Base-by-base conservation (phyloP, 208 protist genomes). In the Leptomonas seymouri region DNA sequence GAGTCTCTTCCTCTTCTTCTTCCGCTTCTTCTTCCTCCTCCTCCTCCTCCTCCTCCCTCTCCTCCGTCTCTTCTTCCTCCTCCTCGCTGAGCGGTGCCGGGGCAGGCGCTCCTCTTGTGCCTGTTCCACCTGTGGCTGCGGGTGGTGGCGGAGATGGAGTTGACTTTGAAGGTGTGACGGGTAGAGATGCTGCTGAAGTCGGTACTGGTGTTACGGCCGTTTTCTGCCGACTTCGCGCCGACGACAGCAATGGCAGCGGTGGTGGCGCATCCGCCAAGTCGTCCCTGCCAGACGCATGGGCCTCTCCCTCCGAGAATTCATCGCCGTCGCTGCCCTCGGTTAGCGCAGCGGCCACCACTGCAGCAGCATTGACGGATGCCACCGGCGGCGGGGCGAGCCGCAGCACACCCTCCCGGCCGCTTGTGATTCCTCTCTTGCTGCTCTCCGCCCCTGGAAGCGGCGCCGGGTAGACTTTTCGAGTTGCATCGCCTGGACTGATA, bases 281-380 rank as follows among this genome's bases (percentile, higher is more conserved):
- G n/a, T n/a, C n/a, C n/a, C n/a, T n/a, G n/a, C n/a, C n/a, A n/a
- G n/a, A n/a, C n/a, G n/a, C n/a, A n/a, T n/a, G n/a, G n/a, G n/a
- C 39, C 15, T 58, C 46, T 48, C 55, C 54, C 3, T 34, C 57
- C 23, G 61, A 14, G 16, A 48, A 53, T 45, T 54, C 44, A 50
- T 20, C 34, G 28, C n/a, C 30, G 16, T 59, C 34, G 25, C 44
- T 36, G 51, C 53, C 60, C 30, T 48, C 46, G 65, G 72, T 34
- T 42, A 67, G n/a, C 58, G 76, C 76, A 34, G 73, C 73, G 8
- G 73, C 73, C 18, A 48, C 73, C 11, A 63, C 63, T 0, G 63
- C 58, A 12, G 65, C 73, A 9, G 58, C 65, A 51, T 51, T 73
- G 27, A 42, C 44, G 5, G 34, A 45, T 14, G 58, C 34, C 25